phyloP scores from a whole-genome alignment of 2,329 filamentous ascomycete genomes.

The Didymella pinodella region DNA sequence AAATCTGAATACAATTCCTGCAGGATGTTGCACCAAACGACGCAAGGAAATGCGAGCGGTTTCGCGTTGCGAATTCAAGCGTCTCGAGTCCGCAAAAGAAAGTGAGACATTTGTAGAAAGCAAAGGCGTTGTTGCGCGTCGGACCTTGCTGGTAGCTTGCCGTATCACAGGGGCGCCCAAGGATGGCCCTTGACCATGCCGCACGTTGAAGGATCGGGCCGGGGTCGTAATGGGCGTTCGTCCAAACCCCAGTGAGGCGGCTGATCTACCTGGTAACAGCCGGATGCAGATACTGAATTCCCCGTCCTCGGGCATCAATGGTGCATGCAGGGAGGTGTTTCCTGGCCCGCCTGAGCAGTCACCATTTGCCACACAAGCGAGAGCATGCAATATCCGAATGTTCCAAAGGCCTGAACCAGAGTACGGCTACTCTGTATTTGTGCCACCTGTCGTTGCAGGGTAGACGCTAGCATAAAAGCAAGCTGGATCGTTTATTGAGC shows the following conservation, averaged over 20 bases:
- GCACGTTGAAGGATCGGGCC: constrained; percentile 24
- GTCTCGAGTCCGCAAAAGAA: constrained; percentile 13
- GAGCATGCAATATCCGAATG: constrained; percentile 6
- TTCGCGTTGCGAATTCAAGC: constrained; percentile 17
- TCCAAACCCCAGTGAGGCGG: constrained; percentile 17
- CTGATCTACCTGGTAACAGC: constrained; percentile 19
- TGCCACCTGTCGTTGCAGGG: constrained; percentile 33
- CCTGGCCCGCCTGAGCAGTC: constrained; percentile 1
- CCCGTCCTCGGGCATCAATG: constrained; percentile 14
- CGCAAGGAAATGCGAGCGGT: constrained; percentile 16
- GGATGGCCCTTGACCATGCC: constrained; percentile 18
- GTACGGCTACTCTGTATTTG: constrained; percentile 31
- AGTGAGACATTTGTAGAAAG: constrained; percentile 17
- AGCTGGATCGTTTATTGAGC: constrained; percentile 28
- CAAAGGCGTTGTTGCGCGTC: constrained; percentile 16
- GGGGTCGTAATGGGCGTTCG: constrained; percentile 13
- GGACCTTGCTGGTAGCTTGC: constrained; percentile 1
- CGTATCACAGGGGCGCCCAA: constrained; percentile 12
- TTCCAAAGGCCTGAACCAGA: constrained; percentile 11
- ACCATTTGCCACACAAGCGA: constrained; percentile 9
- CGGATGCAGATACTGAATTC: constrained; percentile 13
- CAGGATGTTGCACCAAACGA: constrained; percentile 19
- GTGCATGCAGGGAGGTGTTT: background rate
- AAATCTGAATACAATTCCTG: constrained; percentile 7
- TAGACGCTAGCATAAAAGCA: constrained; percentile 35